Base-by-base conservation (phyloP, 306 rosid species). In the Castanopsis chinensis region DNA sequence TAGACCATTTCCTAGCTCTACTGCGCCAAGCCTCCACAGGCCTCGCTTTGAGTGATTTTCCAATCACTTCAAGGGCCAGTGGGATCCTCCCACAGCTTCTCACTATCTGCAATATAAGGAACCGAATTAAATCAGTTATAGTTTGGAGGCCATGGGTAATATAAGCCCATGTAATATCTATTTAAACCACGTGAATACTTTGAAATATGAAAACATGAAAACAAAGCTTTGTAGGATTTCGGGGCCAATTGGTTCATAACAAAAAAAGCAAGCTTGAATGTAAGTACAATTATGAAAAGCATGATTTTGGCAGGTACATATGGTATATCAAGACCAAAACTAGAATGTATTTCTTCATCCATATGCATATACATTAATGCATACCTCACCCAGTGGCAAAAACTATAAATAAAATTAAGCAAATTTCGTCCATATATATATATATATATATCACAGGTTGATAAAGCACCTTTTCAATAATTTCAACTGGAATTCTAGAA, bases 1-100 rank as follows among this genome's bases (percentile, higher is more conserved):
- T 81, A 5, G 82, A 79, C 58, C 81, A 82, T 57, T 82, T 75
- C 41, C 73, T 78, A 64, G 63, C 71, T 54, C 28, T 75, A 61
- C 71, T 79, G 64, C 41, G 64, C 94, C 93, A 90, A 28, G 73
- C 23, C 33, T 79, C 83, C 28, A 5, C 20, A 28, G 89, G 73
- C 23, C 64, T 59, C 33, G 30, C 32, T 0, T 86, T 53, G 57
- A 90, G 89, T 56, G 93, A 85, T 71, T 68, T 63, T 5, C 84
- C 89, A 21, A 72, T 79, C 69, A 88, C 84, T 75, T 67, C 64
- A 45, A 92, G 84, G 0, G 89, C 88, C 37, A 92, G 83, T 0
- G 97, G 93, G 54, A 74, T 78, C 67, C 89, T 90, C 77, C 80
- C 79, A 64, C 89, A 84, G 70, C 43, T 77, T 82, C 37, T 57